phyloP scores from a whole-genome alignment of 495 filamentous ascomycete genomes.

The Symbiotaphrina buchneri region DNA sequence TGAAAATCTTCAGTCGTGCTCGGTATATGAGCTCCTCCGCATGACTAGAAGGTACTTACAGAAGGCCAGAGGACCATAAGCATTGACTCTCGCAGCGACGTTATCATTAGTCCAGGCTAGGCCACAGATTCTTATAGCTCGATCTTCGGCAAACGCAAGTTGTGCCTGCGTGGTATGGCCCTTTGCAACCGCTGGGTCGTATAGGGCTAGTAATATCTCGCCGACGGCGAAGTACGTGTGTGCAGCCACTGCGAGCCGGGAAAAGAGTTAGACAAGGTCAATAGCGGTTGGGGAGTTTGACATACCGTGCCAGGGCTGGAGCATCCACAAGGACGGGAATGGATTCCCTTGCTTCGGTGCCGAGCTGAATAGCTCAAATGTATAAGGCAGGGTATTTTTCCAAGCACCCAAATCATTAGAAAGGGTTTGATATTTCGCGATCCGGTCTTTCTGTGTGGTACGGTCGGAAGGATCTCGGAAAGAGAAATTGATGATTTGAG shows the following conservation, averaged over 20 bases:
- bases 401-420: conserved; percentile 2
- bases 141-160: conserved; percentile 6
- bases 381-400: conserved; percentile 7
- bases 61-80: conserved; percentile 17
- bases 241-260: not conserved
- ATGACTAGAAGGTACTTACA: conserved; percentile 10
- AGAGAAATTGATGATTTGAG: conserved; percentile 15
- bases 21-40: no score
- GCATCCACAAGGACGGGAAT: conserved; percentile 9
- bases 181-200: conserved; percentile 3
- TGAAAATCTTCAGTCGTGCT: no score
- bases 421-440: no score
- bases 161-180: conserved; percentile 3
- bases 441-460: no score
- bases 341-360: conserved; percentile 1
- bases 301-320: conserved; percentile 13
- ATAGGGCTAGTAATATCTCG: conserved; percentile 6
- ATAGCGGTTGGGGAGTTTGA: no score
- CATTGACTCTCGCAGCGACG: conserved; percentile 14
- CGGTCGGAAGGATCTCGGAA: no score
- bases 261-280: not conserved
- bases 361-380: conserved; percentile 9
- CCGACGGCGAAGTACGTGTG: not conserved
- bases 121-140: conserved; percentile 12
- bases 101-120: conserved; percentile 15